phyloP scores from a whole-genome alignment of 2,329 filamentous ascomycete genomes.

The Blumeriella jaapii region DNA sequence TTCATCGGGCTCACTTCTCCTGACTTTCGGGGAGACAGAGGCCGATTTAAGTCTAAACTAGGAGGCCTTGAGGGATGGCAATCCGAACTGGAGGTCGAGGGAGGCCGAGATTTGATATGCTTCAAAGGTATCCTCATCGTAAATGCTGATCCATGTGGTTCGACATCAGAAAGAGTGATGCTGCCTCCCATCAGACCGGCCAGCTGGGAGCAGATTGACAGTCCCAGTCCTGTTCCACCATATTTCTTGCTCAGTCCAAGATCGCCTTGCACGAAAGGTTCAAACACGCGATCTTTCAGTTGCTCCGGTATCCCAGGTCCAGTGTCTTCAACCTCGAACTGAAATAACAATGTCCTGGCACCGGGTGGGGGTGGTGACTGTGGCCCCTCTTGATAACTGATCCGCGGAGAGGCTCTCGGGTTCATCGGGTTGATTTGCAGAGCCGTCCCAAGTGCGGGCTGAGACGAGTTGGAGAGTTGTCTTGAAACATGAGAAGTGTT shows the following conservation, averaged over 20 bases:
- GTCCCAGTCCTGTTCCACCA: constrained; percentile 74
- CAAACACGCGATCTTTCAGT: constrained; percentile 76
- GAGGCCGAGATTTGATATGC: constrained; percentile 50
- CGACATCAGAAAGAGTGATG: constrained; percentile 58
- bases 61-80: constrained; percentile 24
- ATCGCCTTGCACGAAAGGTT: constrained; percentile 92
- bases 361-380: constrained; percentile 48
- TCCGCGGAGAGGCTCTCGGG: constrained; percentile 23
- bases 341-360: constrained; percentile 60
- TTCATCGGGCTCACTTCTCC: constrained; percentile 19
- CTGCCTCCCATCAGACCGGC: constrained; percentile 72
- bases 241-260: constrained; percentile 80
- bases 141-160: constrained; percentile 69
- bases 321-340: constrained; percentile 82
- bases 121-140: constrained; percentile 72
- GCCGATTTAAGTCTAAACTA: constrained; percentile 20
- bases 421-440: constrained; percentile 53
- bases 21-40: constrained; percentile 3
- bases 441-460: constrained; percentile 36
- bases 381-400: constrained; percentile 40
- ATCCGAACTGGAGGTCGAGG: constrained; percentile 19
- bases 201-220: constrained; percentile 84
- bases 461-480: constrained; percentile 17
- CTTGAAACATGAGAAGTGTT: constrained; percentile 40
- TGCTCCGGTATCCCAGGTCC: constrained; percentile 73